These are phyloP conservation scores for Diaporthe ampelina DNA, from an alignment of 2,329 filamentous ascomycete species.

Conservation along the genomic window DNA sequence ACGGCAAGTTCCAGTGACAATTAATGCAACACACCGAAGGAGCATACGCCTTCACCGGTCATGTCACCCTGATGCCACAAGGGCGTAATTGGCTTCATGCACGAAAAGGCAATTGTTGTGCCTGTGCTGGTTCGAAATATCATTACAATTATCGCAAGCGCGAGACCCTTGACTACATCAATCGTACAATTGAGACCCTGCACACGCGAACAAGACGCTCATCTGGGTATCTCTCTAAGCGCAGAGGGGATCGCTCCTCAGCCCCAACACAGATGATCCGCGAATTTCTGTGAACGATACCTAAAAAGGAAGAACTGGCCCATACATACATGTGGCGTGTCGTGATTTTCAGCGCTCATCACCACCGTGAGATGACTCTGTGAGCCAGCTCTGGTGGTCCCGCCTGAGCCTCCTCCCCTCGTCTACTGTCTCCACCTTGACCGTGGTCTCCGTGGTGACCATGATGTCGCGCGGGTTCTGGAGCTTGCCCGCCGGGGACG, in stretches of 20 bases:
- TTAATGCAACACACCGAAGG: slow-evolving; percentile 1
- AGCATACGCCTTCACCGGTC: not conserved
- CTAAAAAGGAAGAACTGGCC: not conserved
- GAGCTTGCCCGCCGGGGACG: not conserved
- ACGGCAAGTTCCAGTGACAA: not conserved
- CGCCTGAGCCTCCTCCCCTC: slow-evolving; percentile 6
- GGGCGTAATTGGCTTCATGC: not conserved
- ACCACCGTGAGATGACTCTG: slow-evolving; percentile 12
- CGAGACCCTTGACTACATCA: too few species aligned
- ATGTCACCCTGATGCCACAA: not conserved
- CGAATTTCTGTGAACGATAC: slow-evolving; percentile 3
- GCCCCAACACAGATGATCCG: not conserved
- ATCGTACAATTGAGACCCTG: not conserved
- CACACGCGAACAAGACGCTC: not conserved
- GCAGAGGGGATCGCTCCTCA: not conserved
- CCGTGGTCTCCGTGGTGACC: slow-evolving; percentile 34
- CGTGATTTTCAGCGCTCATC: slow-evolving; percentile 1
- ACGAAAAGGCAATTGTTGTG: not conserved
- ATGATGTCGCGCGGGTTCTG: slow-evolving; percentile 31
- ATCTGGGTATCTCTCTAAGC: slow-evolving; percentile 31
- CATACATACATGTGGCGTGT: not conserved
- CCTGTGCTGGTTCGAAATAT: not conserved
- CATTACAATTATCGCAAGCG: not conserved
- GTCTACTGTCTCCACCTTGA: slow-evolving; percentile 14
- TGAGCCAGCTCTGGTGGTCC: slow-evolving; percentile 20